Conservation (phyloP, 345 rosid genomes). For the Acer yangbiense region DNA sequence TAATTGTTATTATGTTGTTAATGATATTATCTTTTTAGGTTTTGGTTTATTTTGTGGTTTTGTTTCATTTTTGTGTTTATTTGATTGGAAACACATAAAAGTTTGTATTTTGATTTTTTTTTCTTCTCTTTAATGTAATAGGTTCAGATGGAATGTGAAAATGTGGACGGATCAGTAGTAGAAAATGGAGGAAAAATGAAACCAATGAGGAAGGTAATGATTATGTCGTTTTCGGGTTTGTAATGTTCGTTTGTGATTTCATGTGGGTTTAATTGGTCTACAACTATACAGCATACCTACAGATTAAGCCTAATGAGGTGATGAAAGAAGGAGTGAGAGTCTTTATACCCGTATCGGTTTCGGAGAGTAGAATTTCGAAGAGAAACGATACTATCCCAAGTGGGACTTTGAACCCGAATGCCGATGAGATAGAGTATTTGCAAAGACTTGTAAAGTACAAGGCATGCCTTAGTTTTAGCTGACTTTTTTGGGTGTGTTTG, state of each 20-base stretch:
- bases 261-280: conserved; percentile 36
- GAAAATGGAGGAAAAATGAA: conserved; percentile 35
- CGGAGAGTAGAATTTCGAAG: conserved; percentile 72
- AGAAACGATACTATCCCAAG: conserved; percentile 87
- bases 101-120: neutral
- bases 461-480: conserved; percentile 39
- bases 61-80: neutral
- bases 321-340: conserved; percentile 73
- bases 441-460: conserved; percentile 88
- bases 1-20: too few species aligned
- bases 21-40: too few species aligned
- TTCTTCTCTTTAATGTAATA: conserved; percentile 18
- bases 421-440: conserved; percentile 86
- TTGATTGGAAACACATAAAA: neutral
- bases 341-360: conserved; percentile 67
- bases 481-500: neutral
- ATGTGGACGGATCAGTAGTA: conserved; percentile 18
- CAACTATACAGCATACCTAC: conserved; percentile 43
- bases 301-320: conserved; percentile 71
- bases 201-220: conserved; percentile 62
- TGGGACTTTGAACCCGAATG: conserved; percentile 87
- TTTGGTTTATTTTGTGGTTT: neutral
- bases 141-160: conserved; percentile 60
- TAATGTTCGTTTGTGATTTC: neutral
- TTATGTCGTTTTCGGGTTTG: neutral